Evolutionary conservation across 805 yeast genomes (phyloP).

Genomic region (Brettanomyces nanus): DNA sequence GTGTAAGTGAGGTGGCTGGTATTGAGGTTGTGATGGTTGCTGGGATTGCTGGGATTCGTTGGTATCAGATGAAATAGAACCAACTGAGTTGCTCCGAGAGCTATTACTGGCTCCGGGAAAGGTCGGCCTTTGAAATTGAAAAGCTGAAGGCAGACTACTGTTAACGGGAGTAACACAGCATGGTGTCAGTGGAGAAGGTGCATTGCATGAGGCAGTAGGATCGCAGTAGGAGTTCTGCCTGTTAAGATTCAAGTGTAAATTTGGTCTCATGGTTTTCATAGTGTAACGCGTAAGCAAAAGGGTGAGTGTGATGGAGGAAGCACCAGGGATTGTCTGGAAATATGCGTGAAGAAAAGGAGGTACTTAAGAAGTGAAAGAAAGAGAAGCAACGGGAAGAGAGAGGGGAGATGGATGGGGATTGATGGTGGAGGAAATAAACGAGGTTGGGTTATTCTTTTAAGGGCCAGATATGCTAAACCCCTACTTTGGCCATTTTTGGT

Average conservation of each 20-base stretch:
- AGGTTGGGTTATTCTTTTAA: no score
- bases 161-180: slow-evolving; percentile 2
- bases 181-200: slow-evolving; percentile 1
- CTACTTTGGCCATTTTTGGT: no score
- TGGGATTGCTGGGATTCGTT: no score
- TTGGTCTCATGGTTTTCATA: slow-evolving; percentile 22
- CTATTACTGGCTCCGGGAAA: neutral
- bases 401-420: no score
- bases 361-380: no score
- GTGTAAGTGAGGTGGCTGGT: no score
- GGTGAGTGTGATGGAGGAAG: slow-evolving; percentile 3
- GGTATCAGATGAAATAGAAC: slow-evolving; percentile 7
- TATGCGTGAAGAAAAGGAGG: no score
- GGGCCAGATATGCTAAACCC: no score
- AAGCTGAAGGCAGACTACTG: neutral
- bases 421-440: no score
- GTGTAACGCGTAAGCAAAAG: slow-evolving; percentile 1
- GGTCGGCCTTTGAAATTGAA: slow-evolving; percentile 1
- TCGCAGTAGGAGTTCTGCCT: neutral
- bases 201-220: neutral
- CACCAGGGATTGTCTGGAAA: slow-evolving; percentile 1
- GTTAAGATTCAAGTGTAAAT: slow-evolving; percentile 17
- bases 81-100: slow-evolving; percentile 13
- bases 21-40: slow-evolving; percentile 4
- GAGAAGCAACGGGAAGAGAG: no score